Percentiles rank a stretch among this genome's conserved stretches.
These are phyloP conservation scores for Sequoia sempervirens DNA, from an alignment of 75 land plant species.

Conservation along the genomic window DNA sequence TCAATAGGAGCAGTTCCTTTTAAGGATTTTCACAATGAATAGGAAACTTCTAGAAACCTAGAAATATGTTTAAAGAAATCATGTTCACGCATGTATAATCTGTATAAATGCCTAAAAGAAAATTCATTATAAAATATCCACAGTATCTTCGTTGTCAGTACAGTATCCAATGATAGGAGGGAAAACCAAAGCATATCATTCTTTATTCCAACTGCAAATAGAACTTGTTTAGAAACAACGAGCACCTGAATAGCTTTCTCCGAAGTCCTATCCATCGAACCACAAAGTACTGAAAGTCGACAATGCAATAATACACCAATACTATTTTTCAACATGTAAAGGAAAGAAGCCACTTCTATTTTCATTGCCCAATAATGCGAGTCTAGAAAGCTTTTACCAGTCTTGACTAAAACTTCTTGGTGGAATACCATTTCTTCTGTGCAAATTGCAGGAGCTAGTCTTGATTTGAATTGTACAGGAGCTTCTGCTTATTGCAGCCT, in stretches of 20 bases:
- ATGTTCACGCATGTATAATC: not conserved
- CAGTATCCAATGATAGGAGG: not conserved
- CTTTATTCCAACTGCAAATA: not conserved
- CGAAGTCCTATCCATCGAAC: not conserved
- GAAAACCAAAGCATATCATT: not conserved
- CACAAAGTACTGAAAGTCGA: not conserved
- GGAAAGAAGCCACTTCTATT: constrained; percentile 1
- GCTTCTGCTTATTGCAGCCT: constrained; percentile 6
- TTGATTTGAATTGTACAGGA: constrained; percentile 3
- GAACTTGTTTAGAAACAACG: not conserved
- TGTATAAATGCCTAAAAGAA: not conserved
- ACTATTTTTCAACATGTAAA: not conserved
- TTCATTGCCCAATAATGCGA: not conserved
- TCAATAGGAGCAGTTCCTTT: not conserved
- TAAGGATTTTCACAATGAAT: not conserved
- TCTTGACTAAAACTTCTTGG: not conserved
- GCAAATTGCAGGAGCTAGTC: constrained; percentile 3
- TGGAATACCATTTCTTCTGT: not conserved
- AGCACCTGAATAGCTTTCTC: not conserved
- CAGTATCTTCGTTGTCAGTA: not conserved
- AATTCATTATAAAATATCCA: not conserved
- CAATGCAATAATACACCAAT: not conserved
- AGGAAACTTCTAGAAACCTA: not conserved
- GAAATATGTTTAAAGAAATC: not conserved
- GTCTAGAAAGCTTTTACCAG: not conserved